Percentiles rank a stretch among this genome's conserved stretches.
Evolutionary conservation across 1,284 basidiomycete species (phyloP).

Genomic region (Moesziomyces sp.): DNA sequence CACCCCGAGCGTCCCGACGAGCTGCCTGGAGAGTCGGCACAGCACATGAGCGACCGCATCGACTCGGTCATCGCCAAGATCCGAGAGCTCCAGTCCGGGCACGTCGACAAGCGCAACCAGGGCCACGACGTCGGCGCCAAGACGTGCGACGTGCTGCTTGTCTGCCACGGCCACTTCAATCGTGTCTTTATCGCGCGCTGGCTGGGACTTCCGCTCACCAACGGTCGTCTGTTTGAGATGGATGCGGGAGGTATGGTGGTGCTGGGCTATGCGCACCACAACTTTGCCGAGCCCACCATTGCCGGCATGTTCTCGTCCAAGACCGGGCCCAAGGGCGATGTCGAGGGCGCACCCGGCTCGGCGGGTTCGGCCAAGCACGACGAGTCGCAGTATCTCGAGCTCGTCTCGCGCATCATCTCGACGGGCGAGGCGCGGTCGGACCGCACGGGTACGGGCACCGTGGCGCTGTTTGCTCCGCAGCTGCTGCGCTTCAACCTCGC

Average conservation of each 20-base stretch:
- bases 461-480: conserved; percentile 64
- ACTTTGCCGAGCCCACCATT: conserved; percentile 62
- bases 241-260: conserved; percentile 64
- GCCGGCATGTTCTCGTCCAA: conserved; percentile 62
- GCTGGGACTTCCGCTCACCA: conserved; percentile 53
- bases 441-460: conserved; percentile 64
- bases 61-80: conserved; percentile 61
- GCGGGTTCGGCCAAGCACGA: conserved; percentile 43
- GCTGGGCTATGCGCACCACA: conserved; percentile 62
- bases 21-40: conserved; percentile 59
- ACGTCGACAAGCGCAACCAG: conserved; percentile 48
- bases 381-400: conserved; percentile 63
- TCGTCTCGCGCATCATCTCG: conserved; percentile 58
- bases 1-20: conserved; percentile 45
- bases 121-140: conserved; percentile 45
- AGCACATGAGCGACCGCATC: conserved; percentile 59
- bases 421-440: conserved; percentile 57
- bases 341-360: conserved; percentile 13
- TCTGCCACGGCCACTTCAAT: conserved; percentile 66
- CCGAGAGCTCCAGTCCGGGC: conserved; percentile 50
- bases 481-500: conserved; percentile 58
- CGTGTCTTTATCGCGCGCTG: conserved; percentile 64
- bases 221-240: conserved; percentile 61
- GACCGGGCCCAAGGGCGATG: conserved; percentile 47
- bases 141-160: conserved; percentile 60